Conservation (phyloP, 441 rosid genomes). For the Capsella rubella region DNA sequence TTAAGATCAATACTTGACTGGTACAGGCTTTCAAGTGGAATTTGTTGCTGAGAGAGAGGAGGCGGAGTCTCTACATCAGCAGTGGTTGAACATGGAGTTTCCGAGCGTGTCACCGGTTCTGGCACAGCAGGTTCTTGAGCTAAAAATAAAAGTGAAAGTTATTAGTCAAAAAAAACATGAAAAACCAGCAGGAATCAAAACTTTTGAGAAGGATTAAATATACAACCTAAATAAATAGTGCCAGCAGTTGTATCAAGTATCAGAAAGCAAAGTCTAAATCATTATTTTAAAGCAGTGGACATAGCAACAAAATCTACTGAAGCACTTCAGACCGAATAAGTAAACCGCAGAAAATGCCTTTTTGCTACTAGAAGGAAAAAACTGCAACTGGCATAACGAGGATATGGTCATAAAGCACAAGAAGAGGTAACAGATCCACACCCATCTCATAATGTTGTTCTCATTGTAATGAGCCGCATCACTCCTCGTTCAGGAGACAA, state of each 20-base stretch:
- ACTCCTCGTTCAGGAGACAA: background rate
- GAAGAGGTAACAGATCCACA: conserved; percentile 8
- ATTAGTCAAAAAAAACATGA: conserved; percentile 11
- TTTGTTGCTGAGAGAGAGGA: conserved; percentile 51
- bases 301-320: background rate
- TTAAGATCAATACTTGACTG: conserved; percentile 41
- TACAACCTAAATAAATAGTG: background rate
- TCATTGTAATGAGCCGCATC: background rate
- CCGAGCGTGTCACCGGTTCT: conserved; percentile 49
- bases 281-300: background rate
- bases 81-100: conserved; percentile 51
- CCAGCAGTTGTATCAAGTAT: conserved; percentile 10
- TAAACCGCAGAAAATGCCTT: background rate
- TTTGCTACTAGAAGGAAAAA: background rate
- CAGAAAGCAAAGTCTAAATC: conserved; percentile 1
- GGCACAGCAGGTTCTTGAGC: conserved; percentile 47
- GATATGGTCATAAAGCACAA: conserved; percentile 7
- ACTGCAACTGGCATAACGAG: background rate
- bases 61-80: conserved; percentile 49
- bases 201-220: background rate
- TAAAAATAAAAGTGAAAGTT: conserved; percentile 43
- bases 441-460: background rate
- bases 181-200: background rate
- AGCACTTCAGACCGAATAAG: background rate
- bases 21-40: conserved; percentile 50